Base-by-base conservation (phyloP, 805 yeast species). In the Kazachstania kunashirensis region DNA sequence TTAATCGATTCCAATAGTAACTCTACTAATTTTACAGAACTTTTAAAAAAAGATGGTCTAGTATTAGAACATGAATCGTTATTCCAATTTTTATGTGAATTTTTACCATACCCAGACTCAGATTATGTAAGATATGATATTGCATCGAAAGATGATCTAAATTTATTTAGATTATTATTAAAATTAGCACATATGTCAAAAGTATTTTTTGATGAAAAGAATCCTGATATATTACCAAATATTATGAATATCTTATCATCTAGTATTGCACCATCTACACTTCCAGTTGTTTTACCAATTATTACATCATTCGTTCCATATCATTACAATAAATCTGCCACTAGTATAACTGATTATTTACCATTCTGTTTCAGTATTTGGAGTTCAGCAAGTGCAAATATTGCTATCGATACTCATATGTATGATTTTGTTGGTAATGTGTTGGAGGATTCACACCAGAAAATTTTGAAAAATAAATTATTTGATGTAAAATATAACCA, bases 291-390 rank as follows among this genome's bases (percentile, higher is more conserved):
- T 0, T 57, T 79, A 36, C 67, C 75, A 14, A 66, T 75, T n/a
- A 61, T 81, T 51, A 62, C 71, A 0, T 66, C 74, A 3, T 46
- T 75, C 29, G 55, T 79, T 12, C 92, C 92, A 2, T 49, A 52
- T 6, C 31, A 29, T 17, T 53, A 58, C 35, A 46, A 44, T 8
- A 46, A 57, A 2, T 51, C 54, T 6, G 42, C 52, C 6, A 72
- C 67, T 40, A 78, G 76, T 37, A 68, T 73, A 2, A 62, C 73
- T 20, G 70, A 75, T 44, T 76, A 78, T 46, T 52, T 84, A 24
- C 77, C 88, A 0, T 60, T 84, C 1, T 51, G 84, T 8, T 83
- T 84, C 46, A 76, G 82, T 42, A 59, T 83, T 28, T 85, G 95
- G 95, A 52, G 71, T 2, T 65, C 76, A 42, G 57, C 74, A 32